A percentile compares a stretch with the other conserved stretches of the same genome.
Evolutionary conservation across 2,329 filamentous ascomycete genomes (phyloP).

Genomic region (Trichoderma cornu-damae): DNA sequence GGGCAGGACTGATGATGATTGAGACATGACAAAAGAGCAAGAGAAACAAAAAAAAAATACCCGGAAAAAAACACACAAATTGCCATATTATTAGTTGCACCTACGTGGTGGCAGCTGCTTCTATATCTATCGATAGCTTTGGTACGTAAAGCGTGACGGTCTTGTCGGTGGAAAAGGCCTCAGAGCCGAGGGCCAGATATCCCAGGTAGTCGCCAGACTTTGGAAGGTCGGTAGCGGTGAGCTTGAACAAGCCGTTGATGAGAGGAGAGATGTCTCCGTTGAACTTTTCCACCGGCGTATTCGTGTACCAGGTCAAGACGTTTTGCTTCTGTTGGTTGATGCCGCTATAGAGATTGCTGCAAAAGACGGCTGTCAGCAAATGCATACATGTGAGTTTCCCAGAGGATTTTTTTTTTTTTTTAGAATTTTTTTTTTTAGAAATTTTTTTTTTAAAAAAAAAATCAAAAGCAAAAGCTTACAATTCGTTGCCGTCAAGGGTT

Average conservation of each 20-base stretch:
- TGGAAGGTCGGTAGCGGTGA: constrained; percentile 25
- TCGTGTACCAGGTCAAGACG: constrained; percentile 48
- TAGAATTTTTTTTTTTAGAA: no score
- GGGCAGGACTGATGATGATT: not conserved
- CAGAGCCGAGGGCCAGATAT: constrained; percentile 48
- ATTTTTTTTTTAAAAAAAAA: no score
- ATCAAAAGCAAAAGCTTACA: constrained; percentile 35
- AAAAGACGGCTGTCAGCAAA: not conserved
- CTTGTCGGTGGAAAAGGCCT: constrained; percentile 40
- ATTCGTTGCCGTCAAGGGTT: constrained; percentile 38
- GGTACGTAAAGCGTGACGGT: constrained; percentile 48
- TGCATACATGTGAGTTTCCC: not conserved
- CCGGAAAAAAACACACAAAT: not conserved
- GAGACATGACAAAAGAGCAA: no score
- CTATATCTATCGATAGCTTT: constrained; percentile 35
- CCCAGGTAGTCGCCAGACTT: constrained; percentile 42
- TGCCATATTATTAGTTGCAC: constrained; percentile 11
- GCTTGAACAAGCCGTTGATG: constrained; percentile 37
- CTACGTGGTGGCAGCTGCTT: constrained; percentile 13
- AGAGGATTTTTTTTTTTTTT: no score
- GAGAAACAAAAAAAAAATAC: not conserved
- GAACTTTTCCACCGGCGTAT: constrained; percentile 36
- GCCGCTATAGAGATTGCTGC: constrained; percentile 39
- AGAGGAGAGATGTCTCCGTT: constrained; percentile 44
- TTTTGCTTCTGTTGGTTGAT: constrained; percentile 38